Evolutionary conservation across 441 rosid species (phyloP), one percentile per base, ranked within the genome.

Genomic region (Gossypium aridum): DNA sequence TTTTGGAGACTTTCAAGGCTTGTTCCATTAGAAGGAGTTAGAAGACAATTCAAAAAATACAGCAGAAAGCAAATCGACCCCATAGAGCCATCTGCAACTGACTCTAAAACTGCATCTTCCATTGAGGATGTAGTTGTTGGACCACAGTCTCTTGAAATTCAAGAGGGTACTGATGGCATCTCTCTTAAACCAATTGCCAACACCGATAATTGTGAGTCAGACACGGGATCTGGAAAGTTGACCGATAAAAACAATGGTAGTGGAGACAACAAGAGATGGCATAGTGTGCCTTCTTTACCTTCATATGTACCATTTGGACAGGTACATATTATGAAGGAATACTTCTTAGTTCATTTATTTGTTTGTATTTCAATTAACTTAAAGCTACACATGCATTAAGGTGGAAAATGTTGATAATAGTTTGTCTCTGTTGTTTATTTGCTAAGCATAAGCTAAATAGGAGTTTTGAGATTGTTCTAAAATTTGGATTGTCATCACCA

Each of bases 251-350:
- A 61, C 69, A 77, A 82, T 73, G 79, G 74, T 74, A 77, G 49
- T 66, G 87, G 81, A 63, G 87, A 82, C 75, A 82, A 81, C 57
- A 89, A 89, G 67, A 85, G 79, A 75, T 93, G 97, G 97, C 83
- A 70, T 47, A 83, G 83, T 72, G 94, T 92, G 77, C 97, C 99
- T 60, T 88, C 86, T 84, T 83, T 95, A 79, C 99, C 97, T 65
- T 91, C 96, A 53, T 95, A 95, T 84, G 91, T 95, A 23, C 99
- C 99, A 63, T 95, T 95, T 87, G 99, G 98, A 59, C 84, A 91
- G 98, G 98, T 93, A 80, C 10, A 70, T 69, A 12, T 39, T 55
- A 34, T 78, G 78, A 59, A 43, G 23, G 23, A 73, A 13, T 71
- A 53, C 73, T 51, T 76, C 47, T 43, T 43, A 43, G 47, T 43